Percentiles rank a stretch among this genome's conserved stretches.
phyloP scores from a whole-genome alignment of 73 alveolate genomes.

The Tetrahymena elliotti region DNA sequence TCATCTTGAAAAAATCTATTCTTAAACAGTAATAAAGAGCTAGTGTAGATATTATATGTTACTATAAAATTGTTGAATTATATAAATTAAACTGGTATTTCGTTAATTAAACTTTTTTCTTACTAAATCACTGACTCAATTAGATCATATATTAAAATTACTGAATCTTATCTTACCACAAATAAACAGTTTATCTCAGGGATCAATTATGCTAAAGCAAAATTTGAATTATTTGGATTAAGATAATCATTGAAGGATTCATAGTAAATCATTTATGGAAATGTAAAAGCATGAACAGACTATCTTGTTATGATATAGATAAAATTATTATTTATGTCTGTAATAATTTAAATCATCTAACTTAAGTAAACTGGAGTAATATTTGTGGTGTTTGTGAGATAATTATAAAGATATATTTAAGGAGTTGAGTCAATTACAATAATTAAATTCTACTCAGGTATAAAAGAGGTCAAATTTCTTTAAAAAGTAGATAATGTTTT shows the following conservation, averaged over 20 bases:
- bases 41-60: background rate
- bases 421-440: too few relatives aligned
- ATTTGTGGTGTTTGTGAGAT: too few relatives aligned
- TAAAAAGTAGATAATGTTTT: too few relatives aligned
- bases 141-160: background rate
- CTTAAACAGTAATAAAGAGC: background rate
- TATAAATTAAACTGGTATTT: background rate
- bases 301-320: background rate
- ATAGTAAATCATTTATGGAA: background rate
- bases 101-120: background rate
- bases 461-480: too few relatives aligned
- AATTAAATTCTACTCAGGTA: too few relatives aligned
- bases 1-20: background rate
- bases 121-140: background rate
- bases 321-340: background rate
- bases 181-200: background rate
- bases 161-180: background rate
- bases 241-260: background rate
- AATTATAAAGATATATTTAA: too few relatives aligned
- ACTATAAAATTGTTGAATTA: background rate
- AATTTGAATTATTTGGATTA: background rate
- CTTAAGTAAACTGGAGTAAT: too few relatives aligned
- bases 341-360: too few relatives aligned
- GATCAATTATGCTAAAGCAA: background rate
- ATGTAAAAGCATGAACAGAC: background rate